These are phyloP conservation scores for Apiotrichum porosum DNA, from an alignment of 1,284 basidiomycete species.

Conservation along the genomic window DNA sequence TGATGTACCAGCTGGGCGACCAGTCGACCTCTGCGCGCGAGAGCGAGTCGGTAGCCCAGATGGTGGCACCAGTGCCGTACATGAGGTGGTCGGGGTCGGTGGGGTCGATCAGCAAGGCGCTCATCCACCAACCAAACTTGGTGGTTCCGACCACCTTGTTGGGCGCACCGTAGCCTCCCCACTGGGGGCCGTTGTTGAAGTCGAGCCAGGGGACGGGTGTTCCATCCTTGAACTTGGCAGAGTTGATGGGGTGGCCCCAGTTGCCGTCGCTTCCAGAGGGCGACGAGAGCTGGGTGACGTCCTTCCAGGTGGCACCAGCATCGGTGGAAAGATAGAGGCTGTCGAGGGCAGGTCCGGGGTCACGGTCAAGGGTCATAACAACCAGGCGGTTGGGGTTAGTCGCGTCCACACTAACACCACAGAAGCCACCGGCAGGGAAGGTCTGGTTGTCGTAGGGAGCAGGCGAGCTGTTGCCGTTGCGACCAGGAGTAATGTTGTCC, in stretches of 20 bases:
- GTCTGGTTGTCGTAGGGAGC: slow-evolving; percentile 1
- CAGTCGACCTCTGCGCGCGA: background rate
- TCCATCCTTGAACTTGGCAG: background rate
- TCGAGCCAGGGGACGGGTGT: background rate
- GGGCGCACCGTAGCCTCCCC: background rate
- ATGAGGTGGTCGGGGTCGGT: background rate
- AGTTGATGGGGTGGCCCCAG: background rate
- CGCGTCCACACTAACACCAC: background rate
- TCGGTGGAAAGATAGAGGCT: background rate
- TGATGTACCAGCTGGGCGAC: background rate
- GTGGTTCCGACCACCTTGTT: background rate
- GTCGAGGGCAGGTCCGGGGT: background rate
- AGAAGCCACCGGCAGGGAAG: background rate
- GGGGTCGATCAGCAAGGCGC: background rate
- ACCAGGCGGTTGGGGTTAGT: background rate
- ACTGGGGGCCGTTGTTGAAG: background rate
- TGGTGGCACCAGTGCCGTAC: background rate
- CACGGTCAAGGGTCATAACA: background rate
- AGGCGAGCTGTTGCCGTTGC: background rate
- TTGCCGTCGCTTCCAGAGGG: background rate
- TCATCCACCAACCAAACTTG: slow-evolving; percentile 1
- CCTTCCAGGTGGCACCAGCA: background rate
- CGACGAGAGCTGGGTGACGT: background rate
- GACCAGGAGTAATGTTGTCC: background rate
- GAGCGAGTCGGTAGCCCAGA: background rate